Evolutionary conservation across 1,284 basidiomycete genomes (phyloP), one percentile per base, ranked within the genome.

Genomic region (Puccinia triticina): DNA sequence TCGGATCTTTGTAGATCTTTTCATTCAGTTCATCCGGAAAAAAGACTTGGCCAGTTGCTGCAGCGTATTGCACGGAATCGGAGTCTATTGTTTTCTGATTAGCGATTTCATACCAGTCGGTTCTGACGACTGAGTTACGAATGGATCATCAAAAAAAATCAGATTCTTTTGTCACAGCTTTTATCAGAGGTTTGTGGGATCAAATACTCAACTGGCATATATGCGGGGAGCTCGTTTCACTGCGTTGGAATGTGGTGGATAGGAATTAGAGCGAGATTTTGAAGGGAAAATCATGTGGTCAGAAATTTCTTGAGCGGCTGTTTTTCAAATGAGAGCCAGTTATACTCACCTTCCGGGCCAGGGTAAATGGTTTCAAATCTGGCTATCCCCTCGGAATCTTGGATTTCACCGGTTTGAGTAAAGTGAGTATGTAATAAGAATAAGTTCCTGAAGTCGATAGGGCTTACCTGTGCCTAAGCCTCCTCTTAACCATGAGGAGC

Each of bases 61-160:
- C 61, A 53, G 64, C 76, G 23, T 48, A 34, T 34, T 48, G 64
- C 57, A 48, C 55, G 14, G 76, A 64, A 26, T 78, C 76, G 32
- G 76, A 78, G 61, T 78, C 76, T 40, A 78, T 50, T 23, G 76
- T 78, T 66, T 67, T 64, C 29, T 78, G 67, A 46, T 34, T 29
- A 69, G 46, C 46, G 21, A 66, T n/a, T 64, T 78, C 76, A 43
- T 46, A 78, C 76, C 76, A 78, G 53, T 78, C 76, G 4, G 76
- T 78, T 48, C 76, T 40, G 48, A 78, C 53, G 40, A 78, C 76
- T 78, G 34, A 26, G 3, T 55, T 8, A 53, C 5, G 48, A 10
- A 32, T 32, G 34, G 23, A 8, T 55, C 16, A n/a, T n/a, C n/a
- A n/a, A n/a, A n/a, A n/a, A 10, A 40, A 26, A 53, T 57, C 34